Evolutionary conservation across 768 basidiomycete species (phyloP).

Genomic region (Termitomyces sp.): DNA sequence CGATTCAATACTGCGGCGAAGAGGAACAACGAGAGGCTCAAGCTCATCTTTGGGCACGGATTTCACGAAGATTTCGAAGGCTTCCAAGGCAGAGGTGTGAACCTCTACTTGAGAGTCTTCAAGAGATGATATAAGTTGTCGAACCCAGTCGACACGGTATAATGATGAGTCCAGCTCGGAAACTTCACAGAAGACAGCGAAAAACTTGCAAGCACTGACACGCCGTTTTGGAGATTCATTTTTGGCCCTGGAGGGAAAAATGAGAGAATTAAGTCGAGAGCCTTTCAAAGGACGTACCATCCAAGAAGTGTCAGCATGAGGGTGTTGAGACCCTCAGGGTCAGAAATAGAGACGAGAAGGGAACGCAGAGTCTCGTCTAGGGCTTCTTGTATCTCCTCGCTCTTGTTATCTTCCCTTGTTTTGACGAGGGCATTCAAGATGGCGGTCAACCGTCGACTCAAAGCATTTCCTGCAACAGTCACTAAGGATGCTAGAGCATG

Average conservation of each 20-base stretch:
- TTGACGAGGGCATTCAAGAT: conserved; percentile 79
- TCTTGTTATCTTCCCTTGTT: conserved; percentile 61
- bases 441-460: conserved; percentile 75
- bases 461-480: conserved; percentile 86
- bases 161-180: conserved; percentile 76
- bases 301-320: conserved; percentile 85
- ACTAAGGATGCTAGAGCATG: conserved; percentile 87
- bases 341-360: conserved; percentile 71
- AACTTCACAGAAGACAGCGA: conserved; percentile 78
- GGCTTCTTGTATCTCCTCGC: conserved; percentile 66
- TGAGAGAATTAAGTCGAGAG: neutral
- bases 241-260: conserved; percentile 60
- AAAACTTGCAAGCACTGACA: conserved; percentile 72
- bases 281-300: conserved; percentile 51
- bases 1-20: conserved; percentile 83
- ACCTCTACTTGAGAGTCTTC: conserved; percentile 75
- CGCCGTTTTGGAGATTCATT: conserved; percentile 64
- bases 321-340: conserved; percentile 84
- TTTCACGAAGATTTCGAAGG: conserved; percentile 86
- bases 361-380: conserved; percentile 72
- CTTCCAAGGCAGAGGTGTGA: conserved; percentile 75
- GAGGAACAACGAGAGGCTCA: conserved; percentile 83
- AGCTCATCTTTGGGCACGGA: conserved; percentile 89
- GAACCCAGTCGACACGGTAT: conserved; percentile 93
- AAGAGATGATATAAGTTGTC: conserved; percentile 76